These are phyloP conservation scores for Dalbergia cultrata DNA, from an alignment of 306 rosid genomes.

Conservation along the genomic window DNA sequence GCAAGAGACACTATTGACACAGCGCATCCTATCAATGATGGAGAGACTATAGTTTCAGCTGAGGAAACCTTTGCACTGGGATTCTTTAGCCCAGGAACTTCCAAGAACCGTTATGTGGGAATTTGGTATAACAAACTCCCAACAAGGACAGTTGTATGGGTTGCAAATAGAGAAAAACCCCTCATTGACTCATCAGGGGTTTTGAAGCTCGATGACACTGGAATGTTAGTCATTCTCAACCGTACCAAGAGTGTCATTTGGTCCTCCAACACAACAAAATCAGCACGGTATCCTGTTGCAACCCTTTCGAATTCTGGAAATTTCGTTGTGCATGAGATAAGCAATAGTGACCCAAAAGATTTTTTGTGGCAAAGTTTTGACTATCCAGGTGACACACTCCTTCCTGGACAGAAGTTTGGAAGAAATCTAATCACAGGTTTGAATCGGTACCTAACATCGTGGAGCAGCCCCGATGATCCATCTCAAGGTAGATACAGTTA, in stretches of 20 bases:
- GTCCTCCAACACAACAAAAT: constrained; percentile 47
- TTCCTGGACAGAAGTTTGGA: constrained; percentile 53
- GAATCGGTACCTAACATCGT: constrained; percentile 32
- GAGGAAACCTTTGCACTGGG: neutral
- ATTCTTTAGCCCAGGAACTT: neutral
- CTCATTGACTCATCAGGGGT: neutral
- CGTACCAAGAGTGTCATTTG: constrained; percentile 12
- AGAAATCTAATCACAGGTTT: constrained; percentile 33
- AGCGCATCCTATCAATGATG: neutral
- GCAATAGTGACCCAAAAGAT: constrained; percentile 4
- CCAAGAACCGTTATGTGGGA: neutral
- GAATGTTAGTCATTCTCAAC: neutral
- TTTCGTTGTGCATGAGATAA: constrained; percentile 48
- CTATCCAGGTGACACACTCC: constrained; percentile 23
- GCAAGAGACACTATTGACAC: neutral
- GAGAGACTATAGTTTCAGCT: neutral
- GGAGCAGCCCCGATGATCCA: constrained; percentile 51
- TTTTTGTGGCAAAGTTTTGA: constrained; percentile 45
- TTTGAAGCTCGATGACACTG: neutral
- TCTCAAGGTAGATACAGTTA: constrained; percentile 41
- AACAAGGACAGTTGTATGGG: neutral
- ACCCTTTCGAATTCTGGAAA: constrained; percentile 58
- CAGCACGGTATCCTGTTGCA: constrained; percentile 29
- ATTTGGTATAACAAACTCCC: neutral
- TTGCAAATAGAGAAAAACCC: neutral